Evolutionary conservation across 306 rosid species (phyloP), one percentile per base, ranked within the genome.

Genomic region (Trifolium pratense): DNA sequence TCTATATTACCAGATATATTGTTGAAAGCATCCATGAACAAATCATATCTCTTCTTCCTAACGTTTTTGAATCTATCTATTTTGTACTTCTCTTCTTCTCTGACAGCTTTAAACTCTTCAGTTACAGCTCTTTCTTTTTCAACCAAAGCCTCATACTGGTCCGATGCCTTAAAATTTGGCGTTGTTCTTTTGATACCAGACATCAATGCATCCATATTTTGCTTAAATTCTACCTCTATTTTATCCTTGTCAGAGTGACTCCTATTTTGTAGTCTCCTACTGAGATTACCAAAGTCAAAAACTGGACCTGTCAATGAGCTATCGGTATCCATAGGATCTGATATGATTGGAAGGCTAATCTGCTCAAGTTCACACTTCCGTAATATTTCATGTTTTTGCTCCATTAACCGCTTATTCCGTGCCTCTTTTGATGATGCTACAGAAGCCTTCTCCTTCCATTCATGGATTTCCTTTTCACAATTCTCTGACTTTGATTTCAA

Each of bases 151-250:
- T 94, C 98, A 73, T 94, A 91, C 70, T 94, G 97, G 67, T 91
- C 97, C 75, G 89, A 80, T 72, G 97, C 96, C 87, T 91, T 94
- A 88, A 94, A 80, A 87, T 94, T 94, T 36, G 98, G 97, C 13
- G 97, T 91, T 2, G 98, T 94, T 87, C 86, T 88, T 60, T 94
- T 96, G 29, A 91, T 94, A 74, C 91, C 96, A 61, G 96, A 83
- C 68, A 80, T 56, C 70, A 91, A 56, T 70, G 89, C 75, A 75
- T 88, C 96, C 79, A 84, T 85, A 71, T 89, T 90, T 75, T 87
- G 94, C 89, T 80, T 94, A 59, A 91, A 94, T 1, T 91, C 96
- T 56, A 45, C 61, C 84, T 94, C 98, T 77, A 85, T 79, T 78
- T 88, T 91, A 70, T 91, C 91, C 66, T 88, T 69, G 64, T 89